These are phyloP conservation scores for Colletotrichum chlorophyti DNA, from an alignment of 2,329 filamentous ascomycete species.

Conservation along the genomic window DNA sequence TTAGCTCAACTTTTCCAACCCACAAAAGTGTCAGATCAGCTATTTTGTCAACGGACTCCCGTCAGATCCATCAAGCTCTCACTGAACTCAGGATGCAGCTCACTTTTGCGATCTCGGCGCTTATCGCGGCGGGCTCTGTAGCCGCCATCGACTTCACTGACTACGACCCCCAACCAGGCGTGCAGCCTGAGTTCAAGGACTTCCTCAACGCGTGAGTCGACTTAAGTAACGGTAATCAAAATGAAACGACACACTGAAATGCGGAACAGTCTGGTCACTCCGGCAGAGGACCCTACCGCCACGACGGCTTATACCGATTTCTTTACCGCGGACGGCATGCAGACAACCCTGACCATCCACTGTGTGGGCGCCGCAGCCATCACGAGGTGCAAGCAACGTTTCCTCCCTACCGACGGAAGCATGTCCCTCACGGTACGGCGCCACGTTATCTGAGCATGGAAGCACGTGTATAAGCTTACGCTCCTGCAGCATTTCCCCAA, in stretches of 20 bases:
- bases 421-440: conserved; percentile 20
- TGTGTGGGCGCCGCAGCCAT: conserved; percentile 20
- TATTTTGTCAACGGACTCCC: background rate
- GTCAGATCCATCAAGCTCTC: too few relatives aligned
- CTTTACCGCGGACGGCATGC: conserved; percentile 22
- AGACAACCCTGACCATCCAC: conserved; percentile 22
- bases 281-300: conserved; percentile 17
- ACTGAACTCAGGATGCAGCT: background rate
- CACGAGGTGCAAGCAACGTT: conserved; percentile 18
- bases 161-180: conserved; percentile 10
- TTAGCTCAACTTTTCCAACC: too few relatives aligned
- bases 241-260: background rate
- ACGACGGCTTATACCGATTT: conserved; percentile 24
- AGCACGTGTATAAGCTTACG: background rate
- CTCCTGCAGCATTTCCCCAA: conserved; percentile 15
- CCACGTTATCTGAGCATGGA: too few relatives aligned
- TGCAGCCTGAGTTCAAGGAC: conserved; percentile 11
- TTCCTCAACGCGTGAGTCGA: conserved; percentile 3
- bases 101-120: background rate
- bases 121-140: background rate
- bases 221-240: too few relatives aligned
- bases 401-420: conserved; percentile 16
- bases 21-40: rapidly evolving
- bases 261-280: conserved; percentile 11
- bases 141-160: conserved; percentile 15